Evolutionary conservation across 441 rosid species (phyloP).

Genomic region (Arabidopsis hybrid): DNA sequence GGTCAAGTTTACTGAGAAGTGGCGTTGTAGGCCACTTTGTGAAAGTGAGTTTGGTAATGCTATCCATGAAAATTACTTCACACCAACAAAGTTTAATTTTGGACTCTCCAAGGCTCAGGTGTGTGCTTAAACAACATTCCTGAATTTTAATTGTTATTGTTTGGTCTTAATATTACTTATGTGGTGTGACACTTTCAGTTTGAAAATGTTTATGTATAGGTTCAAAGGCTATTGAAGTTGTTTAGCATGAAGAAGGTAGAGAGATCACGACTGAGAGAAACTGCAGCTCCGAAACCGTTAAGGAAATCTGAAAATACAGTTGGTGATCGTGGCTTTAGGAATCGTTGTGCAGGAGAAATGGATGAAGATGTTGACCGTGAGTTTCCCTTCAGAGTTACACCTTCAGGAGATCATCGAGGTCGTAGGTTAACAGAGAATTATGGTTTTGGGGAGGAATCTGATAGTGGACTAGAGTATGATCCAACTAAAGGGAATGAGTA

Average conservation of each 20-base stretch:
- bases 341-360: constrained; percentile 12
- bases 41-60: constrained; percentile 62
- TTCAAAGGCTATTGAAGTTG: constrained; percentile 52
- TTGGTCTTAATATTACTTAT: too few relatives aligned
- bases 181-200: constrained; percentile 14
- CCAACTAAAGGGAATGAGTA: constrained; percentile 34
- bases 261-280: constrained; percentile 29
- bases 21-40: constrained; percentile 63
- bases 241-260: constrained; percentile 53
- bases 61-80: constrained; percentile 66
- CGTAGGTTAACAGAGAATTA: constrained; percentile 32
- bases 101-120: constrained; percentile 76
- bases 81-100: constrained; percentile 62
- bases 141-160: neutral
- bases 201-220: constrained; percentile 48
- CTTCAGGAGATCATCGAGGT: constrained; percentile 35
- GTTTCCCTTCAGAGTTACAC: constrained; percentile 29
- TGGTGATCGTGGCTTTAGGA: constrained; percentile 21
- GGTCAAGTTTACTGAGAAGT: constrained; percentile 58
- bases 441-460: constrained; percentile 32
- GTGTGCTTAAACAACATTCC: constrained; percentile 24
- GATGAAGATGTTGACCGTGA: constrained; percentile 25
- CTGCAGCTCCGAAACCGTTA: constrained; percentile 3
- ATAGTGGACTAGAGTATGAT: constrained; percentile 27
- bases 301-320: constrained; percentile 30